Conservation (phyloP, 2,329 filamentous ascomycete genomes). For the Penicillium sclerotiorum region DNA sequence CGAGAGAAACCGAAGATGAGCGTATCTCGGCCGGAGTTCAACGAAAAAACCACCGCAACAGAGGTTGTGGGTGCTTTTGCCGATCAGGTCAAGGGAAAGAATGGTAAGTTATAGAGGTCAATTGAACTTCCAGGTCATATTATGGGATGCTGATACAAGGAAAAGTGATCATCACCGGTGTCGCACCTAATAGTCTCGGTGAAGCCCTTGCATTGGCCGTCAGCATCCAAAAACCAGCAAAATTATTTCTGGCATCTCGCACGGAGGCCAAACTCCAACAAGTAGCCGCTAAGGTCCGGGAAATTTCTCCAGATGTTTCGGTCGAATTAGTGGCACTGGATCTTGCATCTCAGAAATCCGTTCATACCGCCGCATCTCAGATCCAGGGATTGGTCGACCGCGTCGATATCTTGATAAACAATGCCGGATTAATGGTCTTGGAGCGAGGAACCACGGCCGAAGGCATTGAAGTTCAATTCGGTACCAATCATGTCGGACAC, state of each 20-base stretch:
- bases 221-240: slow-evolving; percentile 32
- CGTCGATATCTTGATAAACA: slow-evolving; percentile 38
- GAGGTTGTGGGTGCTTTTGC: slow-evolving; percentile 35
- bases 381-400: slow-evolving; percentile 21
- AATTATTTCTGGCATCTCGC: slow-evolving; percentile 44
- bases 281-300: slow-evolving; percentile 28
- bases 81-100: slow-evolving; percentile 21
- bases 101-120: slow-evolving; percentile 7
- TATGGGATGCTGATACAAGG: background rate
- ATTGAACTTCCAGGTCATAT: background rate
- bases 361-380: slow-evolving; percentile 28
- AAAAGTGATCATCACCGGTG: slow-evolving; percentile 44
- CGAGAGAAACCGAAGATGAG: slow-evolving; percentile 10
- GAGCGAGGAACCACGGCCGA: slow-evolving; percentile 27
- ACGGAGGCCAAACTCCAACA: slow-evolving; percentile 35
- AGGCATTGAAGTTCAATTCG: slow-evolving; percentile 38
- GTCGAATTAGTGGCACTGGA: slow-evolving; percentile 22
- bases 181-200: slow-evolving; percentile 39
- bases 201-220: slow-evolving; percentile 35
- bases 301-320: slow-evolving; percentile 1
- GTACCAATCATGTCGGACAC: slow-evolving; percentile 38
- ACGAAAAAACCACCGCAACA: slow-evolving; percentile 37
- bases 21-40: slow-evolving; percentile 41
- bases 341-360: slow-evolving; percentile 31
- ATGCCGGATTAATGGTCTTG: slow-evolving; percentile 37